phyloP scores from a whole-genome alignment of 345 rosid genomes.

The Brassica cretica region DNA sequence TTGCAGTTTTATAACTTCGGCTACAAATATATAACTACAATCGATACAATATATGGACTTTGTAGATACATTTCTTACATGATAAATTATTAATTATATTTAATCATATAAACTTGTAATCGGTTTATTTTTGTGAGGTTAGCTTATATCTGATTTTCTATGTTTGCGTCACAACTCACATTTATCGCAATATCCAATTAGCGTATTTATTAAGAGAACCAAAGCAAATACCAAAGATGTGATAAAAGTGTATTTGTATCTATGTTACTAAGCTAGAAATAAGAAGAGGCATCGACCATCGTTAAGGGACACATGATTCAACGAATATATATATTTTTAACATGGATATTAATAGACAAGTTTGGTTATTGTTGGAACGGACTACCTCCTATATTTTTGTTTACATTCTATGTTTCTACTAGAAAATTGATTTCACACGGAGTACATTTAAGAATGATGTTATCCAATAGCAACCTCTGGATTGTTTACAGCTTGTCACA shows the following conservation, averaged over 20 bases:
- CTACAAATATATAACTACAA: not conserved
- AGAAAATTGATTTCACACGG: conserved; percentile 6
- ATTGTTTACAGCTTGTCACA: conserved; percentile 11
- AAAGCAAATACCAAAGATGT: conserved; percentile 3
- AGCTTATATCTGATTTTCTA: not conserved
- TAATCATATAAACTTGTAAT: not conserved
- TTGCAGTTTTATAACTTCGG: not conserved
- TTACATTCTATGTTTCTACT: conserved; percentile 27
- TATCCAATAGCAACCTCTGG: conserved; percentile 13
- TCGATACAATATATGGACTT: not conserved
- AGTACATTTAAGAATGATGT: conserved; percentile 1
- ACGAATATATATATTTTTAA: conserved; percentile 20
- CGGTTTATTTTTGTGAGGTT: not conserved
- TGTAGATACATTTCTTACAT: not conserved
- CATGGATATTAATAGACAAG: conserved; percentile 24
- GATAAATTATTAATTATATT: not conserved
- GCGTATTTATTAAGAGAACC: not conserved
- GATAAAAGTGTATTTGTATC: not conserved
- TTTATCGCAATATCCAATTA: not conserved
- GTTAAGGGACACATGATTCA: conserved; percentile 27
- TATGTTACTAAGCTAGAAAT: not conserved
- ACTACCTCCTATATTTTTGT: conserved; percentile 25
- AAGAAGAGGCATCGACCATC: not conserved
- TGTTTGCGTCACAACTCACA: not conserved
- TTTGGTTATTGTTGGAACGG: conserved; percentile 36